Percentiles rank a stretch among this genome's conserved stretches.
Conservation (phyloP, 2,329 filamentous ascomycete species). For the Intubia oerlemansii region DNA sequence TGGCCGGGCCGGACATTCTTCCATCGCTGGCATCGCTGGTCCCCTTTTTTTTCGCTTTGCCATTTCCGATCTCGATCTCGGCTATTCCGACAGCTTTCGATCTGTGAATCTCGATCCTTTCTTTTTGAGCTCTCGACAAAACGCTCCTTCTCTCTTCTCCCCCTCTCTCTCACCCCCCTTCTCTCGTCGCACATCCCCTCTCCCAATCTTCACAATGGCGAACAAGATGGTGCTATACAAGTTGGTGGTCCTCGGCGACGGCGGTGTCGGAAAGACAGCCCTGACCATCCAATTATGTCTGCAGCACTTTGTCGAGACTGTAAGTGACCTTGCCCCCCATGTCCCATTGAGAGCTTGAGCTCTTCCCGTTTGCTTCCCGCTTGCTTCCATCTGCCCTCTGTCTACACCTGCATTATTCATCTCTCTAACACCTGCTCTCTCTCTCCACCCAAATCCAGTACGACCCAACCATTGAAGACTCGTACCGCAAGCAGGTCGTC, state of each 20-base stretch:
- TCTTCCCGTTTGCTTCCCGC: not conserved
- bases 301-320: slow-evolving; percentile 91
- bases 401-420: not conserved
- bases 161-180: not conserved
- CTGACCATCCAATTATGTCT: slow-evolving; percentile 91
- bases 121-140: too few relatives aligned
- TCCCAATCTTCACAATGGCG: slow-evolving; percentile 36
- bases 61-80: too few relatives aligned
- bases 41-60: too few relatives aligned
- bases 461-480: slow-evolving; percentile 75
- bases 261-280: slow-evolving; percentile 85
- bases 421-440: slow-evolving; percentile 2
- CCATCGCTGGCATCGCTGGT: too few relatives aligned
- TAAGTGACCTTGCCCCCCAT: slow-evolving; percentile 19
- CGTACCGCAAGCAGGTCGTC: slow-evolving; percentile 73
- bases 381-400: not conserved
- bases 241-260: slow-evolving; percentile 84
- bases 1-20: too few relatives aligned
- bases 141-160: not conserved
- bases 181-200: not conserved
- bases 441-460: slow-evolving; percentile 41
- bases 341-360: not conserved
- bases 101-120: too few relatives aligned
- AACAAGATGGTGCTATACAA: slow-evolving; percentile 93
- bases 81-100: too few relatives aligned